Percentiles rank a stretch among this genome's conserved stretches.
These are phyloP conservation scores for Gastrodia elata DNA, from an alignment of 106 monocot species.

Conservation along the genomic window DNA sequence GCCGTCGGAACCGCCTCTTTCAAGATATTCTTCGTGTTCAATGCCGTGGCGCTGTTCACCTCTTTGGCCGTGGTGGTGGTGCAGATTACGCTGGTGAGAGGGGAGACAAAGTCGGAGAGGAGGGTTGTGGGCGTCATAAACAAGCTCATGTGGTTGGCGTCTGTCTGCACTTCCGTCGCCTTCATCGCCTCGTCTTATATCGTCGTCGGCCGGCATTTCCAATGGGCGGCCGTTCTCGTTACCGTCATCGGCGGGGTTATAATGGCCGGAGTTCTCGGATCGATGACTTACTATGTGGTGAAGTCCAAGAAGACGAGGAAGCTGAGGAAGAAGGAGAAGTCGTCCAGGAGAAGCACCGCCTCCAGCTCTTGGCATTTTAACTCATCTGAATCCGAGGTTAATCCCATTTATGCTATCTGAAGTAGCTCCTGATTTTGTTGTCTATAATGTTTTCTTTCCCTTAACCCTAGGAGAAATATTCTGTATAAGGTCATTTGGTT, in stretches of 20 bases:
- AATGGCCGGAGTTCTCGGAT: conserved; percentile 26
- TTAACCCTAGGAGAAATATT: not conserved
- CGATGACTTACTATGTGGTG: conserved; percentile 30
- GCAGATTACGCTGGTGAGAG: conserved; percentile 25
- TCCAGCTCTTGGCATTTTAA: conserved; percentile 23
- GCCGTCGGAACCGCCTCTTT: conserved; percentile 10
- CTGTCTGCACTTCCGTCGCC: conserved; percentile 27
- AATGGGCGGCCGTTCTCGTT: conserved; percentile 24
- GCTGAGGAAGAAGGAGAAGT: conserved; percentile 26
- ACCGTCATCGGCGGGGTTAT: conserved; percentile 27
- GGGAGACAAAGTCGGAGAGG: conserved; percentile 29
- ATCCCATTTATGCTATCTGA: conserved; percentile 28
- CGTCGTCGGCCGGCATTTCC: conserved; percentile 15
- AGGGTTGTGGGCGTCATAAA: conserved; percentile 30
- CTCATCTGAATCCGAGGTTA: conserved; percentile 23
- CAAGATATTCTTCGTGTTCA: conserved; percentile 29
- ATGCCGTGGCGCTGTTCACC: conserved; percentile 25
- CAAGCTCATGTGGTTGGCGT: conserved; percentile 37
- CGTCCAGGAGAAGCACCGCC: conserved; percentile 18
- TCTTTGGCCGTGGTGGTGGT: conserved; percentile 32
- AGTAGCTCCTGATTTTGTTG: not conserved
- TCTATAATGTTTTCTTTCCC: not conserved
- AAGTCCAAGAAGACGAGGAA: conserved; percentile 21
- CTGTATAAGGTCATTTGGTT: not conserved
- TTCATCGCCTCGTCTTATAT: conserved; percentile 24